Conservation (phyloP, 306 rosid genomes). For the Cercis canadensis region DNA sequence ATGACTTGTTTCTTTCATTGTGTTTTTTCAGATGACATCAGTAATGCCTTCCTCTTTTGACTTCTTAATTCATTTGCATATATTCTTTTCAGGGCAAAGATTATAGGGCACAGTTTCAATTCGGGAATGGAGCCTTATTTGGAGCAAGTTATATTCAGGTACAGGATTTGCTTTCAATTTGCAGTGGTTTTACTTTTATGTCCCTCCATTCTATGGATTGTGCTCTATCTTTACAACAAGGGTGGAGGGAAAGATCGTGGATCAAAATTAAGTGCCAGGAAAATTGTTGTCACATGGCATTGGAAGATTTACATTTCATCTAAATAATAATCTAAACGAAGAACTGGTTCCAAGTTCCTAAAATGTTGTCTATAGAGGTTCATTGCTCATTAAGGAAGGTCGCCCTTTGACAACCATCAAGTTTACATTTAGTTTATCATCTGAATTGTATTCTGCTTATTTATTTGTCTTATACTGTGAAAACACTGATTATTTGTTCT, state of each 20-base stretch:
- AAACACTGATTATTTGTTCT: background rate
- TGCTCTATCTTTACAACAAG: background rate
- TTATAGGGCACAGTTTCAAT: conserved; percentile 83
- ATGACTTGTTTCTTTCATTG: conserved; percentile 10
- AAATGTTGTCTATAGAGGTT: background rate
- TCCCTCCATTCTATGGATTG: background rate
- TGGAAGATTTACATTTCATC: background rate
- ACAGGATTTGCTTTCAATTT: conserved; percentile 17
- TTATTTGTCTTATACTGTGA: background rate
- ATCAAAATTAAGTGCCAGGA: background rate
- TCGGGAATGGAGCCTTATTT: conserved; percentile 94
- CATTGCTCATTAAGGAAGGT: too few relatives aligned
- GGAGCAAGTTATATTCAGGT: conserved; percentile 99
- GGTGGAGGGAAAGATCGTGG: background rate
- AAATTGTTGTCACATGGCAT: background rate
- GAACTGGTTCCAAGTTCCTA: background rate
- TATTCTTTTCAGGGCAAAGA: conserved; percentile 74
- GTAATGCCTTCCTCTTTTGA: background rate
- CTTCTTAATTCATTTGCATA: conserved; percentile 2
- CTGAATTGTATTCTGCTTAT: background rate
- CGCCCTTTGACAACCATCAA: too few relatives aligned
- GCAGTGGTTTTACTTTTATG: conserved; percentile 7
- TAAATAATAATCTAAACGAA: background rate
- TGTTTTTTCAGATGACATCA: background rate
- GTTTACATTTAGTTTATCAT: background rate